Evolutionary conservation across 2,329 filamentous ascomycete genomes (phyloP), one percentile per base, ranked within the genome.

Genomic region (Penicillium concentricum): DNA sequence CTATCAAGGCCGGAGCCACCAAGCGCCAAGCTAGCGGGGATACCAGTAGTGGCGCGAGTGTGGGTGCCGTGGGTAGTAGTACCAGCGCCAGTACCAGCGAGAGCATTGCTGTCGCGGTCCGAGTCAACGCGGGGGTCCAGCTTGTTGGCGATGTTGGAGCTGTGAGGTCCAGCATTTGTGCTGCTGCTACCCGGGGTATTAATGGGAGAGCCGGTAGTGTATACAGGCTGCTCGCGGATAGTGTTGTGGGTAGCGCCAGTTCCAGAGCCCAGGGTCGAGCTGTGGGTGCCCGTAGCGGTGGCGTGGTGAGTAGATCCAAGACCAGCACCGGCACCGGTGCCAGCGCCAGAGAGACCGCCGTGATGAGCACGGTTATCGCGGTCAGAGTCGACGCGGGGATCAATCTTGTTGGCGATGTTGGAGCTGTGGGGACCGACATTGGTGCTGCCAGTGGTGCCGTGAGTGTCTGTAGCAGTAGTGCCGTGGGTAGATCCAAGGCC

Each of bases 101-200:
- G 49, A 34, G 59, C 59, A 22, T 52, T 54, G 61, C 47, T 62
- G 22, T 61, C 61, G 20, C 49, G 24, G 64, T 84, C 79, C 41
- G 77, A 80, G 67, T 73, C 61, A 56, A 61, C 39, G 32, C 62
- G 61, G 16, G 61, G 62, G 28, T 73, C 70, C 2, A 67, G 22
- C 63, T 72, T 72, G 61, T 72, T 72, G 12, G 59, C 62, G 18
- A 68, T 44, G 56, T 71, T 65, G 18, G 63, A 68, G 51, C 70
- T 49, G 51, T 77, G 75, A 15, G 75, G 75, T 4, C 74, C 74
- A 18, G 69, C 69, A 20, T 72, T 76, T 37, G 43, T 47, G 26
- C 35, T 39, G 35, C 43, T 41, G 13, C 18, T 48, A 12, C 43
- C 51, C 12, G 35, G 38, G 16, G 49, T 44, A n/a, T 26, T 5